Evolutionary conservation across 306 rosid genomes (phyloP), one percentile per base, ranked within the genome.

Genomic region (Ochetophila trinervis): DNA sequence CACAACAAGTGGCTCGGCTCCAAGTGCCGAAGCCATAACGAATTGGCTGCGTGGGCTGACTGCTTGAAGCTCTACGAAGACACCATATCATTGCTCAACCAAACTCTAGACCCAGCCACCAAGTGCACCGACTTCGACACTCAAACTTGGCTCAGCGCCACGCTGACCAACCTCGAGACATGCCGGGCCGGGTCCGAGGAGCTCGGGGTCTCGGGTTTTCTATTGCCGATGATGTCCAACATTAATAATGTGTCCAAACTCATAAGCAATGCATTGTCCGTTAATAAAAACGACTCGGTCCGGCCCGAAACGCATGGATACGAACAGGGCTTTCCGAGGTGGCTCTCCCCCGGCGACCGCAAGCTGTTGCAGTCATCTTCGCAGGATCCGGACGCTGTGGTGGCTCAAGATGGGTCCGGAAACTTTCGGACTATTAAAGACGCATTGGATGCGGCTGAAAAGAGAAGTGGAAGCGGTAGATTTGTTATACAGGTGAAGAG

Each of bases 341-440:
- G 91, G 91, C 18, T 83, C 8, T 70, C 76, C 0, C 55, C 73
- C 0, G 73, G 76, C 2, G 86, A 77, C 12, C 40, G 88, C 63
- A 86, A 53, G 77, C 69, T 86, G 11, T 37, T 86, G 73, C 82
- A 80, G 21, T 24, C 78, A 10, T 53, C 88, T 5, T 24, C 76
- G 0, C 53, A 51, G 0, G 24, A 30, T 0, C 76, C 74, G 1
- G 61, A 86, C 53, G 57, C 83, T 19, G 91, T 80, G 55, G 91
- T 86, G 68, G 91, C 86, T 1, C 72, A 76, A 70, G 91, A 86
- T 37, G 86, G 91, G 9, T 80, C 88, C 1, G 88, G 88, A 12
- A 13, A 78, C 56, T 60, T 55, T 36, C 57, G 6, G 74, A 78
- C 84, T 0, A 75, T 86, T 2, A 30, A 54, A 20, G 91, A 58